Conservation (phyloP, 2,329 filamentous ascomycete species). For the Metarhizium brunneum region DNA sequence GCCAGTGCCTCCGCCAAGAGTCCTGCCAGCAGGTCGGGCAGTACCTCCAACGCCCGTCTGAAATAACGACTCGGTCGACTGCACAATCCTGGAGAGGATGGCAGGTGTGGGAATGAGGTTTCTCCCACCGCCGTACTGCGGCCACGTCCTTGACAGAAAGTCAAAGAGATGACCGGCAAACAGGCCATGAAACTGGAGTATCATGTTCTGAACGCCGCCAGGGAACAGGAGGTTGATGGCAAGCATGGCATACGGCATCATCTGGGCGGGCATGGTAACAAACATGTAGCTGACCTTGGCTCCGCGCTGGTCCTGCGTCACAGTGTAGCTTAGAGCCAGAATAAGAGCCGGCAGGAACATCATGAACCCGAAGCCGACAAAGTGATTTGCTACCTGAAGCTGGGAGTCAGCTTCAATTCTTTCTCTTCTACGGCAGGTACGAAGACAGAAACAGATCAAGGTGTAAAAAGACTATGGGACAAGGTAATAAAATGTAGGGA, state of each 20-base stretch:
- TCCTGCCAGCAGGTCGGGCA: conserved; percentile 21
- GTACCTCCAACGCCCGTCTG: conserved; percentile 43
- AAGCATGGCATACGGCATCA: conserved; percentile 74
- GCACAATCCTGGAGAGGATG: conserved; percentile 60
- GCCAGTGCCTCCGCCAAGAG: conserved; percentile 25
- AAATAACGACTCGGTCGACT: conserved; percentile 21
- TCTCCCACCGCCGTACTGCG: conserved; percentile 73
- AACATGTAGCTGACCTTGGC: conserved; percentile 71
- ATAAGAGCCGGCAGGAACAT: conserved; percentile 58
- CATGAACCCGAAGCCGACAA: conserved; percentile 20
- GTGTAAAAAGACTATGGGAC: too few species aligned
- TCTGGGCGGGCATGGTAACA: conserved; percentile 72
- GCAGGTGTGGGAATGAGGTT: conserved; percentile 68
- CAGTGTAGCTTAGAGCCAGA: conserved; percentile 75
- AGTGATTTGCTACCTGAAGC: conserved; percentile 21
- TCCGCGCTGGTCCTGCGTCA: conserved; percentile 75
- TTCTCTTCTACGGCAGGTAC: background rate
- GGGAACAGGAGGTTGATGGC: conserved; percentile 59
- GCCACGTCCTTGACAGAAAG: conserved; percentile 81
- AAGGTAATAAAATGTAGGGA: conserved; percentile 44
- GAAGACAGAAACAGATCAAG: background rate
- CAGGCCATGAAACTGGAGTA: conserved; percentile 67
- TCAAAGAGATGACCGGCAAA: conserved; percentile 84
- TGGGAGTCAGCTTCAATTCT: conserved; percentile 10
- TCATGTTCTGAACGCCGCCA: conserved; percentile 43